These are phyloP conservation scores for Neolentinus lepideus DNA, from an alignment of 1,284 basidiomycete genomes.

Conservation along the genomic window DNA sequence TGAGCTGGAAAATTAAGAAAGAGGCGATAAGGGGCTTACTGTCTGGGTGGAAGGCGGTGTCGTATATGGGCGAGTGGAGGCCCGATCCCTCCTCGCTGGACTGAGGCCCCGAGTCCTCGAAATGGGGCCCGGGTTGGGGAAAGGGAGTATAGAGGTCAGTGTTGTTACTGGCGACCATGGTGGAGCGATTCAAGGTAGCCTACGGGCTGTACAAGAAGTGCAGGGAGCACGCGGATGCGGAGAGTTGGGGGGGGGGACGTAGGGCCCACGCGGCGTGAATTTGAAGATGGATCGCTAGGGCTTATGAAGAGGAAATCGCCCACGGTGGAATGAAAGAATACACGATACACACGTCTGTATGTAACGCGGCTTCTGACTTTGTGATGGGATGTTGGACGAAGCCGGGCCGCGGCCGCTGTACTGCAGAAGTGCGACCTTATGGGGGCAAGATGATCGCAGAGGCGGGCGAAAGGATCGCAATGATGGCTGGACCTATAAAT, in stretches of 20 bases:
- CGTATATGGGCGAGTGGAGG: slow-evolving; percentile 60
- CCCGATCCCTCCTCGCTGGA: slow-evolving; percentile 68
- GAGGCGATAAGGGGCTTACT: slow-evolving; percentile 18
- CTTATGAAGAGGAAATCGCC: no score
- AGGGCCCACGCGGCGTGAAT: no score
- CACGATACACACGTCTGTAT: no score
- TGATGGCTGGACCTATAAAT: neutral
- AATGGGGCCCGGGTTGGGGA: slow-evolving; percentile 29
- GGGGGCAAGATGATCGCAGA: neutral
- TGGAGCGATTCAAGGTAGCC: no score
- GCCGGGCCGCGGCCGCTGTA: no score
- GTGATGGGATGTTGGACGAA: no score
- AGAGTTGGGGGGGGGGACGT: slow-evolving; percentile 8
- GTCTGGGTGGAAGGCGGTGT: slow-evolving; percentile 37
- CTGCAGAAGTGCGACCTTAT: no score
- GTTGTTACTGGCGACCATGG: slow-evolving; percentile 48
- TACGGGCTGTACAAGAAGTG: slow-evolving; percentile 7
- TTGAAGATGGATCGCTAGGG: no score
- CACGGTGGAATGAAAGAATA: no score
- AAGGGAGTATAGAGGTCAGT: slow-evolving; percentile 51
- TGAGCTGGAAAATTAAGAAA: neutral
- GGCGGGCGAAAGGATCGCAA: neutral
- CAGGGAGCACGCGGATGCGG: slow-evolving; percentile 13
- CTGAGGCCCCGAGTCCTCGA: slow-evolving; percentile 55
- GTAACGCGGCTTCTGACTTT: no score